Conservation (phyloP, 2,329 filamentous ascomycete genomes). For the Dryadomyces sulphureus region DNA sequence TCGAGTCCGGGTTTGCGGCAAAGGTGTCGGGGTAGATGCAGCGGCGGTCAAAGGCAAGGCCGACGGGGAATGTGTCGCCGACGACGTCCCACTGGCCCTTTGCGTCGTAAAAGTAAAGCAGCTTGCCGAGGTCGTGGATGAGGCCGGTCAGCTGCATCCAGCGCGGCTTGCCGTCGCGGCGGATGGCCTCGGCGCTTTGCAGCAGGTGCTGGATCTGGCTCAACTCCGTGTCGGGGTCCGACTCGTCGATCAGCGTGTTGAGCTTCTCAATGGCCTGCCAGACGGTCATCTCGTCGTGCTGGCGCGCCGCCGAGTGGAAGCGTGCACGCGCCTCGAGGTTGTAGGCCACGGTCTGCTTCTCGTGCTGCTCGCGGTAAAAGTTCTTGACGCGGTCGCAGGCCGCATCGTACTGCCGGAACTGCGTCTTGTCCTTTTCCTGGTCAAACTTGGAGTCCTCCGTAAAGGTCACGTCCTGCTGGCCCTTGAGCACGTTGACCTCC, state of each 20-base stretch:
- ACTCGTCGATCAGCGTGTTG: slow-evolving; percentile 81
- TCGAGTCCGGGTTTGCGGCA: slow-evolving; percentile 56
- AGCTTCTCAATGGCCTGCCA: slow-evolving; percentile 91
- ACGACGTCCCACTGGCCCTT: slow-evolving; percentile 88
- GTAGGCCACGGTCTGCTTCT: slow-evolving; percentile 66
- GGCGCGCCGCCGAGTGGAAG: slow-evolving; percentile 50
- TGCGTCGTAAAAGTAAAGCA: slow-evolving; percentile 70
- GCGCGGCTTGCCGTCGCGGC: slow-evolving; percentile 65
- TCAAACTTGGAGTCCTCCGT: slow-evolving; percentile 16
- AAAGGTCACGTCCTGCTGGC: slow-evolving; percentile 9
- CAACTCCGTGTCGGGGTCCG: slow-evolving; percentile 76
- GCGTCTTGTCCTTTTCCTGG: slow-evolving; percentile 18
- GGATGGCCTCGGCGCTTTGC: slow-evolving; percentile 79
- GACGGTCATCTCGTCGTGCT: slow-evolving; percentile 59
- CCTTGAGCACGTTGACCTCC: slow-evolving; percentile 19
- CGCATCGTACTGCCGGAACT: slow-evolving; percentile 57
- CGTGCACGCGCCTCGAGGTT: slow-evolving; percentile 66
- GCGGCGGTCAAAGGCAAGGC: slow-evolving; percentile 52
- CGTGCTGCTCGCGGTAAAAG: slow-evolving; percentile 65
- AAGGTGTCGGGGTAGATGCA: slow-evolving; percentile 79
- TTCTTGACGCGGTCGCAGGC: slow-evolving; percentile 73
- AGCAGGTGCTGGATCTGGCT: slow-evolving; percentile 83
- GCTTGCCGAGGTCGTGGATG: slow-evolving; percentile 68
- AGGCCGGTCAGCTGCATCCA: slow-evolving; percentile 72
- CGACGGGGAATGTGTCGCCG: slow-evolving; percentile 70